Evolutionary conservation across 768 basidiomycete genomes (phyloP).

Genomic region (Lactarius trivialis): DNA sequence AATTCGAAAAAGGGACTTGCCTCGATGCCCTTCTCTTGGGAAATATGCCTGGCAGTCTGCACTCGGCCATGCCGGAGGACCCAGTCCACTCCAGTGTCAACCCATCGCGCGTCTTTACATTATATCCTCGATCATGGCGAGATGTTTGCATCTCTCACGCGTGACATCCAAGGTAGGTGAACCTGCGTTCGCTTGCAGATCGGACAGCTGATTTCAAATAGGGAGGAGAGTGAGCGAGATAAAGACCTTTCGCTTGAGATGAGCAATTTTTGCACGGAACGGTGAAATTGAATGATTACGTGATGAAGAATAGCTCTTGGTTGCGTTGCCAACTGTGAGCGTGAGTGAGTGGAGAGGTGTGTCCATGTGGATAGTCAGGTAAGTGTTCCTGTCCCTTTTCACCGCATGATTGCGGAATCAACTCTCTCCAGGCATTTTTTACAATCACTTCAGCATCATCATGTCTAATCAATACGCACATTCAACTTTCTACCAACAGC

Average conservation of each 20-base stretch:
- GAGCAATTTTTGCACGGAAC: no score
- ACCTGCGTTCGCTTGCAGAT: slow-evolving; percentile 42
- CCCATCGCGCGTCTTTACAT: slow-evolving; percentile 57
- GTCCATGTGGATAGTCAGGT: not conserved
- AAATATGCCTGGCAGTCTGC: slow-evolving; percentile 68
- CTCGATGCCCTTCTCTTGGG: slow-evolving; percentile 72
- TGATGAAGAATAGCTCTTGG: no score
- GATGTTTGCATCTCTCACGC: slow-evolving; percentile 66
- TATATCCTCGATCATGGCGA: slow-evolving; percentile 57
- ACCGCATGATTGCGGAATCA: not conserved
- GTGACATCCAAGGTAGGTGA: slow-evolving; percentile 63
- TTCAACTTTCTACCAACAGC: slow-evolving; percentile 8
- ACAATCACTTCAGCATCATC: not conserved
- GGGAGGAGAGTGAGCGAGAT: not conserved
- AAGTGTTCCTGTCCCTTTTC: not conserved
- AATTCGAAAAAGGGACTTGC: slow-evolving; percentile 35
- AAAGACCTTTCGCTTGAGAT: slow-evolving; percentile 81
- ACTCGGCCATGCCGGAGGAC: slow-evolving; percentile 73
- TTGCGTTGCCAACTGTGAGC: not conserved
- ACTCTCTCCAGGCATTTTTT: not conserved
- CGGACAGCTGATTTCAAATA: slow-evolving; percentile 38
- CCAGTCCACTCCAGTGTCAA: slow-evolving; percentile 85
- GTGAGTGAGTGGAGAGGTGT: not conserved
- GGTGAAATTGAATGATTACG: no score
- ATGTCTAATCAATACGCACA: slow-evolving; percentile 22